A percentile compares a stretch with the other conserved stretches of the same genome.
These are phyloP conservation scores for Cladobotryum mycophilum DNA, from an alignment of 2,329 filamentous ascomycete species.

Conservation along the genomic window DNA sequence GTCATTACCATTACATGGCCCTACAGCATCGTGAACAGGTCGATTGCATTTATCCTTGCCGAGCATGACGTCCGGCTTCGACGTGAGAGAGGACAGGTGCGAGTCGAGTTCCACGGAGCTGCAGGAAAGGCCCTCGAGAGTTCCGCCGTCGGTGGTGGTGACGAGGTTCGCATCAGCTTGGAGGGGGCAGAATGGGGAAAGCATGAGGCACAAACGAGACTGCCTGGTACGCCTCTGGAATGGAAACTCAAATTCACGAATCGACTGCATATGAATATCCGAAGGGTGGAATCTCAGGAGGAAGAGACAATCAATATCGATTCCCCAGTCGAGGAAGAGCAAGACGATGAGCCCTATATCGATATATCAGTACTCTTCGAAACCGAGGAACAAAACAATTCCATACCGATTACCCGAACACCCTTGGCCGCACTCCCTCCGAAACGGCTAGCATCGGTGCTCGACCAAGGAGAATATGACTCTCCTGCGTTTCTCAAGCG, in stretches of 20 bases:
- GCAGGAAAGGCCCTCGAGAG: slow-evolving; percentile 64
- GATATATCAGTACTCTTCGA: neutral
- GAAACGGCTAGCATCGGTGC: slow-evolving; percentile 30
- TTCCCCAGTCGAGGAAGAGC: slow-evolving; percentile 15
- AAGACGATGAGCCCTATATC: slow-evolving; percentile 3
- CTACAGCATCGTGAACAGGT: slow-evolving; percentile 70
- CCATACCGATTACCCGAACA: slow-evolving; percentile 8
- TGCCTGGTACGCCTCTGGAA: slow-evolving; percentile 46
- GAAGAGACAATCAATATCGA: slow-evolving; percentile 49
- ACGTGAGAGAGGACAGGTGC: slow-evolving; percentile 70
- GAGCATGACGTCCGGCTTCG: slow-evolving; percentile 81
- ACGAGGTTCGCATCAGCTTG: slow-evolving; percentile 64
- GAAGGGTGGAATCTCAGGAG: slow-evolving; percentile 39
- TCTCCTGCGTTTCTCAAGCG: slow-evolving; percentile 78
- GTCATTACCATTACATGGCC: slow-evolving; percentile 86
- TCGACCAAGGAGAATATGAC: slow-evolving; percentile 50
- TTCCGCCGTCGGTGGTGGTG: slow-evolving; percentile 68
- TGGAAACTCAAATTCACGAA: slow-evolving; percentile 54
- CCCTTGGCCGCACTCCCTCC: slow-evolving; percentile 16
- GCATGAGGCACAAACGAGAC: slow-evolving; percentile 40
- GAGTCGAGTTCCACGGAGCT: slow-evolving; percentile 65
- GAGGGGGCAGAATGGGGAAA: slow-evolving; percentile 61
- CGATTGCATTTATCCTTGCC: slow-evolving; percentile 72
- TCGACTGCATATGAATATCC: slow-evolving; percentile 40
- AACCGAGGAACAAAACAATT: neutral